Conservation (phyloP, 495 filamentous ascomycete genomes). For the Tuber magnatum region DNA sequence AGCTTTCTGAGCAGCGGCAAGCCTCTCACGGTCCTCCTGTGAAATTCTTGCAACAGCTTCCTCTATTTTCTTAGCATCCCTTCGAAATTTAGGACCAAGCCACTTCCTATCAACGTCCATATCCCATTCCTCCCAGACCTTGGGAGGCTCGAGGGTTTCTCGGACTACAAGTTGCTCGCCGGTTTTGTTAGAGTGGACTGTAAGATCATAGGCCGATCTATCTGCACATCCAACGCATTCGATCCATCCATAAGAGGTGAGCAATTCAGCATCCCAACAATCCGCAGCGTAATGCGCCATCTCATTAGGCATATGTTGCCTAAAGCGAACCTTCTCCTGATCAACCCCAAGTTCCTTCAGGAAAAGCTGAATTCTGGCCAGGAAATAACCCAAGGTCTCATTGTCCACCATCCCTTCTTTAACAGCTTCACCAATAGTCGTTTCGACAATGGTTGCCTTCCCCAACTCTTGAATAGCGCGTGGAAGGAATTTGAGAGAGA, state of each 20-base stretch:
- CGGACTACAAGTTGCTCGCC: conserved; percentile 55
- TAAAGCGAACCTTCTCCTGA: conserved; percentile 56
- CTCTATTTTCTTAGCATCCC: conserved; percentile 56
- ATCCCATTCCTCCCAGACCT: conserved; percentile 55
- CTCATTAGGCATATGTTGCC: conserved; percentile 66
- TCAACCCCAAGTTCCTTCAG: conserved; percentile 57
- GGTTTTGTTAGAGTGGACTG: conserved; percentile 58
- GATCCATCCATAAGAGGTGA: conserved; percentile 62
- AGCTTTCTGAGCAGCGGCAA: conserved; percentile 48
- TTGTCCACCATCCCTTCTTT: conserved; percentile 56
- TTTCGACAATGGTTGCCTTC: conserved; percentile 50
- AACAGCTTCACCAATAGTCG: conserved; percentile 57
- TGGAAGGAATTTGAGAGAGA: conserved; percentile 56
- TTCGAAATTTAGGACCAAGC: conserved; percentile 59
- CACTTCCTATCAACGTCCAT: conserved; percentile 58
- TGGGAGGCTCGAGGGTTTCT: conserved; percentile 52
- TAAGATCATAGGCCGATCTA: conserved; percentile 60
- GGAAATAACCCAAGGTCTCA: conserved; percentile 64
- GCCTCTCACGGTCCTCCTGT: conserved; percentile 52
- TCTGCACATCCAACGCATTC: conserved; percentile 67
- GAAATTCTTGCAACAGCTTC: conserved; percentile 51
- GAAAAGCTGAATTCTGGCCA: conserved; percentile 60
- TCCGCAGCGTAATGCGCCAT: conserved; percentile 67
- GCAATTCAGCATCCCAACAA: conserved; percentile 63
- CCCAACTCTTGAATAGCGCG: conserved; percentile 55